Conservation (phyloP, 139 green algal genomes). For the Edaphochlamys debaryana region DNA sequence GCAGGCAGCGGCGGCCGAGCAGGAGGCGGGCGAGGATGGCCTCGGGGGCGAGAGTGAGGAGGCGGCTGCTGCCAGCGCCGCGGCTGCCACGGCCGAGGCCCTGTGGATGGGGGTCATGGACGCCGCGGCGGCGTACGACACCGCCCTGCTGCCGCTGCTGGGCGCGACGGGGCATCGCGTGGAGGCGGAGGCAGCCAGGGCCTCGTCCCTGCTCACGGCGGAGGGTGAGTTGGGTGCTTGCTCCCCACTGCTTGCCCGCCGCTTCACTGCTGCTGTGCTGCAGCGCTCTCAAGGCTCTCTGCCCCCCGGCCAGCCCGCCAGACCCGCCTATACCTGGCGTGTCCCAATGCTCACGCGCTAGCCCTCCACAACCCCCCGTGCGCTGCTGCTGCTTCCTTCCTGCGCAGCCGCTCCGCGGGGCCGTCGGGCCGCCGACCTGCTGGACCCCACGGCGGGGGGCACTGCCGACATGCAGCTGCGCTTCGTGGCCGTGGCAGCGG, state of each 20-base stretch:
- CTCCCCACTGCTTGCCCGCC: too few species aligned
- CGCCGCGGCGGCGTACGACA: constrained; percentile 19
- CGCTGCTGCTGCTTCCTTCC: too few species aligned
- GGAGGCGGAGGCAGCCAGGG: constrained; percentile 21
- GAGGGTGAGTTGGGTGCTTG: too few species aligned
- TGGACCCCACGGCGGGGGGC: neutral
- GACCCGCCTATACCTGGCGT: too few species aligned
- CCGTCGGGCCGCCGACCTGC: neutral
- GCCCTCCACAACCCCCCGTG: too few species aligned
- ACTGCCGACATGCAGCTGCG: constrained; percentile 30
- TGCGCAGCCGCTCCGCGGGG: too few species aligned
- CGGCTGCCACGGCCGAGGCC: neutral
- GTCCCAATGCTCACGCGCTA: too few species aligned
- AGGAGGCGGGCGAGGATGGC: neutral
- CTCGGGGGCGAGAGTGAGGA: neutral
- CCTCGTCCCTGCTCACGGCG: constrained; percentile 5
- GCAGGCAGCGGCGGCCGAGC: neutral
- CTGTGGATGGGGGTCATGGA: constrained; percentile 30
- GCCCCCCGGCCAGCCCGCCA: too few species aligned
- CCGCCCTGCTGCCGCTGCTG: constrained; percentile 26
- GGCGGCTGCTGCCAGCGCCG: neutral
- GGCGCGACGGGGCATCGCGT: neutral
- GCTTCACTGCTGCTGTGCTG: too few species aligned
- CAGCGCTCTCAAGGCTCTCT: too few species aligned
- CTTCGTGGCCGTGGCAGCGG: constrained; percentile 1